A percentile compares a stretch with the other conserved stretches of the same genome.
Conservation (phyloP, 1,284 basidiomycete species). For the Blastosporella zonata region DNA sequence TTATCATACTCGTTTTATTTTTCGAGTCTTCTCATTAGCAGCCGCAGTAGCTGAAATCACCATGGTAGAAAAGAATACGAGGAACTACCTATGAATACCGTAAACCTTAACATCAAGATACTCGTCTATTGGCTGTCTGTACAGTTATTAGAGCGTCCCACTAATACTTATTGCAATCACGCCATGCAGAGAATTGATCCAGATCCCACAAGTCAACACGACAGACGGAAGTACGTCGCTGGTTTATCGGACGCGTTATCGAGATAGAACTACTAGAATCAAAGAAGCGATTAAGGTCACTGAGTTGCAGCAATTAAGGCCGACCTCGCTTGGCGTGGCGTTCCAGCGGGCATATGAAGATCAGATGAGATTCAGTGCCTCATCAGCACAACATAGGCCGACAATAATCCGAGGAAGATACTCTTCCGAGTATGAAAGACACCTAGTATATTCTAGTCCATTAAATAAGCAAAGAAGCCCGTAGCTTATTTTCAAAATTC, state of each 20-base stretch:
- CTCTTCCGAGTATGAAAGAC: background rate
- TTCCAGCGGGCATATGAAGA: constrained; percentile 9
- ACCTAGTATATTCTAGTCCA: background rate
- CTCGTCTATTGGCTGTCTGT: too few relatives aligned
- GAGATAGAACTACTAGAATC: constrained; percentile 14
- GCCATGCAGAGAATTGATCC: too few relatives aligned
- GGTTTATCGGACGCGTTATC: constrained; percentile 25
- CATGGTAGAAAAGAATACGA: too few relatives aligned
- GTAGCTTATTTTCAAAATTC: constrained; percentile 32
- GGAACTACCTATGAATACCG: too few relatives aligned
- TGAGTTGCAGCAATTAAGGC: constrained; percentile 10
- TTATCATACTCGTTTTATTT: too few relatives aligned
- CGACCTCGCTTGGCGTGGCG: constrained; percentile 19
- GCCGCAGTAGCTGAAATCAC: too few relatives aligned
- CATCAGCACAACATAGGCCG: constrained; percentile 11
- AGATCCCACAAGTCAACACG: background rate
- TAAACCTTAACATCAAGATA: too few relatives aligned
- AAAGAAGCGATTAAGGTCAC: constrained; percentile 32
- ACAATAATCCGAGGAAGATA: constrained; percentile 23
- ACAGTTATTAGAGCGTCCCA: too few relatives aligned
- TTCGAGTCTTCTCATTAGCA: too few relatives aligned
- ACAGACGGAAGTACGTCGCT: constrained; percentile 28
- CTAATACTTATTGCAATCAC: too few relatives aligned
- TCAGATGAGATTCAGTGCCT: constrained; percentile 9
- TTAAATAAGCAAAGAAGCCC: constrained; percentile 22